phyloP scores from a whole-genome alignment of 2,329 filamentous ascomycete species.

The Aurifilum marmelostoma region DNA sequence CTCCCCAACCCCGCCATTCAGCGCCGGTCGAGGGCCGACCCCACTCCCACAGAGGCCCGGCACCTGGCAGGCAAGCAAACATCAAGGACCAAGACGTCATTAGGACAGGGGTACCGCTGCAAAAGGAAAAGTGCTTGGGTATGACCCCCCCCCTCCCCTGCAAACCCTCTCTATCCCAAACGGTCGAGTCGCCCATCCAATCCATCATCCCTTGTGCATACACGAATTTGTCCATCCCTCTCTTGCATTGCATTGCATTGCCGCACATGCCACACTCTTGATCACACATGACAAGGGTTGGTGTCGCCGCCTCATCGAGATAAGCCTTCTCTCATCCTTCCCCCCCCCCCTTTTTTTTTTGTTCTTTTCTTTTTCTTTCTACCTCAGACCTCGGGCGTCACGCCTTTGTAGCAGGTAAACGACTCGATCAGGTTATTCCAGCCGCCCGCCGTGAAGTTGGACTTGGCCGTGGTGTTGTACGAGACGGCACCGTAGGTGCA shows the following conservation, averaged over 20 bases:
- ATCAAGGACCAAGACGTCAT: conserved; percentile 16
- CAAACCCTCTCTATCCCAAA: background rate
- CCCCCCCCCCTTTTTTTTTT: no score
- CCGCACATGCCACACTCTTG: background rate
- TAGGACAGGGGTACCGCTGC: conserved; percentile 13
- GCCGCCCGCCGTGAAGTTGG: conserved; percentile 46
- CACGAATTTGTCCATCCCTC: no score
- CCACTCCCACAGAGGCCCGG: conserved; percentile 10
- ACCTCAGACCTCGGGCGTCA: background rate
- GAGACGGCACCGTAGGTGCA: conserved; percentile 55
- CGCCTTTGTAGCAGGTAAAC: conserved; percentile 40
- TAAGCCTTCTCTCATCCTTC: background rate
- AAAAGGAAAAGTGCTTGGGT: background rate
- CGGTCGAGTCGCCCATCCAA: background rate
- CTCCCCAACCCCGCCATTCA: conserved; percentile 10
- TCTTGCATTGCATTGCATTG: conserved; percentile 9
- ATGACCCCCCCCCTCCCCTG: background rate
- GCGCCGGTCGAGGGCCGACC: background rate
- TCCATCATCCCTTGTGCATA: background rate
- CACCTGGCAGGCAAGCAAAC: background rate
- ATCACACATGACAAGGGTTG: background rate
- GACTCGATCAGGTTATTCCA: conserved; percentile 48
- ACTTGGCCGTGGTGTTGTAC: conserved; percentile 51
- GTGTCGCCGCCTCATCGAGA: background rate
- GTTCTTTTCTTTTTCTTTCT: no score